Conservation (phyloP, 2,329 filamentous ascomycete species). For the Parascedosporium putredinis region DNA sequence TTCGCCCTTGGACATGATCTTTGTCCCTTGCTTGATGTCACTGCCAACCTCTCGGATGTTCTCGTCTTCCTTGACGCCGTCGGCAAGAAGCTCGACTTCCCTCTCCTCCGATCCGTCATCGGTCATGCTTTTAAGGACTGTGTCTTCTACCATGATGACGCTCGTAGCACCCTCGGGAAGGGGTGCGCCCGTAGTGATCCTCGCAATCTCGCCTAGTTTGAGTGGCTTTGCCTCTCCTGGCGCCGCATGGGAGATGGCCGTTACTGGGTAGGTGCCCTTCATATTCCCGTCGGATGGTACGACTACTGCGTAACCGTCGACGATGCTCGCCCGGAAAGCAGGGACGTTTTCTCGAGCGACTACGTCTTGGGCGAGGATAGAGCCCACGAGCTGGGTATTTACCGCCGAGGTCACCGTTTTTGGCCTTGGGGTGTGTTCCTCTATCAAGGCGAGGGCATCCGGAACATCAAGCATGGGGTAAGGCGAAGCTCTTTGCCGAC, state of each 20-base stretch:
- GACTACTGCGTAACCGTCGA: constrained; percentile 88
- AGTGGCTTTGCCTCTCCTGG: constrained; percentile 50
- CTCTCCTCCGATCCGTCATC: constrained; percentile 77
- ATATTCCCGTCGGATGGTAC: constrained; percentile 51
- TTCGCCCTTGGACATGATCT: constrained; percentile 67
- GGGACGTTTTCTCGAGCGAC: constrained; percentile 74
- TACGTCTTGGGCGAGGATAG: constrained; percentile 75
- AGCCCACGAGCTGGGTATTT: constrained; percentile 56
- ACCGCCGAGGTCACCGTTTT: constrained; percentile 49
- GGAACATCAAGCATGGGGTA: constrained; percentile 86
- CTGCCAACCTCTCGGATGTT: constrained; percentile 89
- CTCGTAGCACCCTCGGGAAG: constrained; percentile 80
- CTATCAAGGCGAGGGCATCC: constrained; percentile 65
- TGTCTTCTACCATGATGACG: constrained; percentile 91
- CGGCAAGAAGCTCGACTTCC: constrained; percentile 76
- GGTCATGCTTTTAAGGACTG: constrained; percentile 62
- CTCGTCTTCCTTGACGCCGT: constrained; percentile 63
- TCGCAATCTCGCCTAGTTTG: constrained; percentile 64
- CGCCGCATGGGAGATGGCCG: constrained; percentile 75
- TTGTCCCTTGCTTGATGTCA: constrained; percentile 60
- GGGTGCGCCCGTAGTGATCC: constrained; percentile 91
- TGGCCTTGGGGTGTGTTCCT: constrained; percentile 59
- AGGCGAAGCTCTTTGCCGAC: constrained; percentile 73
- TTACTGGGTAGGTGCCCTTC: constrained; percentile 76
- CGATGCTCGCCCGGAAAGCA: constrained; percentile 89